Evolutionary conservation across 805 yeast genomes (phyloP), one percentile per base, ranked within the genome.

Genomic region (Kurtzmaniella fragi): DNA sequence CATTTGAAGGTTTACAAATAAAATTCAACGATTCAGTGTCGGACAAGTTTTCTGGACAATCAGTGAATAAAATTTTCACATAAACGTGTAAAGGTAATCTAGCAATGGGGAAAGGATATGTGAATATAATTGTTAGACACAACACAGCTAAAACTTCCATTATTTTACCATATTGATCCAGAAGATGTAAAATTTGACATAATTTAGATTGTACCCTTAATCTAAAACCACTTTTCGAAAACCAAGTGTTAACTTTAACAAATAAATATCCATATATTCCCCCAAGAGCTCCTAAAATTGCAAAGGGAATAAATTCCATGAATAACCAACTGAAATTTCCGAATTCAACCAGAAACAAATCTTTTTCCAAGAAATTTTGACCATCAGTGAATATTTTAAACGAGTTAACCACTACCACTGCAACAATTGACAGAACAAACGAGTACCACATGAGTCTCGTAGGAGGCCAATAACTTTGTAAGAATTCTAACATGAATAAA

Each of bases 391-490:
- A 62, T 17, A 59, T 48, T 42, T 55, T 57, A 41, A 66, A 64
- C 4, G 71, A 72, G 3, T 57, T 56, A 20, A 86, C 56, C 0
- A 83, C 69, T 2, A 83, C 73, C 11, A 83, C 82, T 1, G 88
- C 82, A 9, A 82, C 64, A 48, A 88, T 84, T 1, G 95, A 82
- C 49, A 87, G 78, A 2, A 85, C 82, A 59, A 87, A 88, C 5
- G 89, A 77, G 48, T 80, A 80, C 96, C 95, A 87, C 80, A 87
- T 76, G 43, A 82, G 70, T 43, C 71, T 75, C 20, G 77, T 77
- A 15, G 82, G 77, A 35, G 73, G 75, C 52, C 82, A 78, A 51
- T 75, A 84, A 27, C 80, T 74, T 3, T 82, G 77, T 32, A 82
- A 64, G 44, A 78, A 79, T 50, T 87, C 95, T 14, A 84, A 56